phyloP scores from a whole-genome alignment of 352 stramenopile genomes.

The Globisporangium middletonii region DNA sequence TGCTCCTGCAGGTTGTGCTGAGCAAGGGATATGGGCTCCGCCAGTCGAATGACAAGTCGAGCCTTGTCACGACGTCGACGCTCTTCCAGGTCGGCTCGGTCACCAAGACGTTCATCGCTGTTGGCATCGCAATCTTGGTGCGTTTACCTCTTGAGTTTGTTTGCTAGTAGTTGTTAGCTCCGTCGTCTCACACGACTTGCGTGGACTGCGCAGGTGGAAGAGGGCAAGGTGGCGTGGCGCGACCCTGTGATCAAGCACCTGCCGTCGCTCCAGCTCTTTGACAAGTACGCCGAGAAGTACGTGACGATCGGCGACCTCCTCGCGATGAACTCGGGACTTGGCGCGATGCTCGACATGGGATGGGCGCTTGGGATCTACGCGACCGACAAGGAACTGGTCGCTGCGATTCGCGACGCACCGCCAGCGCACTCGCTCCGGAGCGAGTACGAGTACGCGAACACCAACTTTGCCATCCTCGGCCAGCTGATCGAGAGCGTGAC shows the following conservation, averaged over 20 bases:
- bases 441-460: slow-evolving; percentile 52
- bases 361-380: slow-evolving; percentile 28
- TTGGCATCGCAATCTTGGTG: slow-evolving; percentile 36
- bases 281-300: slow-evolving; percentile 53
- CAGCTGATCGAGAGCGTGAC: slow-evolving; percentile 49
- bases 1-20: slow-evolving; percentile 16
- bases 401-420: slow-evolving; percentile 28
- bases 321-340: slow-evolving; percentile 56
- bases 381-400: slow-evolving; percentile 31
- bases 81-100: slow-evolving; percentile 70
- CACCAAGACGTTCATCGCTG: slow-evolving; percentile 55
- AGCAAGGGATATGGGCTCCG: slow-evolving; percentile 38
- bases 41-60: slow-evolving; percentile 24
- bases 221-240: slow-evolving; percentile 41
- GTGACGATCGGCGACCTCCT: slow-evolving; percentile 46
- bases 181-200: background rate
- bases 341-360: slow-evolving; percentile 17
- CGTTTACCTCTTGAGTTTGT: background rate
- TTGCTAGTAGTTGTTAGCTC: no score
- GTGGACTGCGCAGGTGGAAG: slow-evolving; percentile 26
- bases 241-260: slow-evolving; percentile 54
- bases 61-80: slow-evolving; percentile 28
- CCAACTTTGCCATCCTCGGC: slow-evolving; percentile 57
- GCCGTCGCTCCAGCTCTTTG: slow-evolving; percentile 38
- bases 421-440: slow-evolving; percentile 36